Evolutionary conservation across 1,139 yeast genomes (phyloP).

Genomic region (Pichia sp.): DNA sequence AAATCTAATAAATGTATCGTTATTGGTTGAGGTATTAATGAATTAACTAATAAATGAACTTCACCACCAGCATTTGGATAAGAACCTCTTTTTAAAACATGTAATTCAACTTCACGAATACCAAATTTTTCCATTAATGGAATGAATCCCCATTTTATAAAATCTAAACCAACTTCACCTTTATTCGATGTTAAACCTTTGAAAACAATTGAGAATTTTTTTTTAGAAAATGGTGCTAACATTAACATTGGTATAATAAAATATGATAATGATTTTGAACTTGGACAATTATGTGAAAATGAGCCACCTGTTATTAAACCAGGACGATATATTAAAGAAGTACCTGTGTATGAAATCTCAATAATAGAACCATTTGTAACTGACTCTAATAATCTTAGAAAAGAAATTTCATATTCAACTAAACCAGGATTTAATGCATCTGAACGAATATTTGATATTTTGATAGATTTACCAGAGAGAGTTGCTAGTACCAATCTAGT

Average conservation of each 20-base stretch:
- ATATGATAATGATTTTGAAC: conserved; percentile 77
- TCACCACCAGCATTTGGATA: conserved; percentile 97
- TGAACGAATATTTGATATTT: conserved; percentile 80
- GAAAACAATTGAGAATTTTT: conserved; percentile 73
- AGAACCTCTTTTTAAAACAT: conserved; percentile 84
- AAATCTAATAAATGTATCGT: conserved; percentile 80
- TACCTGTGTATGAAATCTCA: conserved; percentile 96
- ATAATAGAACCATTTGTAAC: conserved; percentile 89
- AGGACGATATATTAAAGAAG: conserved; percentile 82
- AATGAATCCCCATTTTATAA: conserved; percentile 85
- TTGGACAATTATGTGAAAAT: conserved; percentile 74
- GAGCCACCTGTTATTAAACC: conserved; percentile 91
- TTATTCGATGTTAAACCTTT: conserved; percentile 76
- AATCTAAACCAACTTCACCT: conserved; percentile 76
- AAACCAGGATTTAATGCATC: conserved; percentile 89
- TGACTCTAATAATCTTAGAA: conserved; percentile 75
- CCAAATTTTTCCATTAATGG: conserved; percentile 94
- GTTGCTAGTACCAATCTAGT: conserved; percentile 74
- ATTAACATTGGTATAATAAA: conserved; percentile 82
- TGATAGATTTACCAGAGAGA: conserved; percentile 74
- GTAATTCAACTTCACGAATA: conserved; percentile 81
- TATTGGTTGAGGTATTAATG: conserved; percentile 75
- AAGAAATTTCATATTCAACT: conserved; percentile 86
- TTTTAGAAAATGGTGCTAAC: conserved; percentile 89
- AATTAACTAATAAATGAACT: conserved; percentile 78